These are phyloP conservation scores for Myxozyma mucilagina DNA, from an alignment of 805 yeast genomes.

Conservation along the genomic window DNA sequence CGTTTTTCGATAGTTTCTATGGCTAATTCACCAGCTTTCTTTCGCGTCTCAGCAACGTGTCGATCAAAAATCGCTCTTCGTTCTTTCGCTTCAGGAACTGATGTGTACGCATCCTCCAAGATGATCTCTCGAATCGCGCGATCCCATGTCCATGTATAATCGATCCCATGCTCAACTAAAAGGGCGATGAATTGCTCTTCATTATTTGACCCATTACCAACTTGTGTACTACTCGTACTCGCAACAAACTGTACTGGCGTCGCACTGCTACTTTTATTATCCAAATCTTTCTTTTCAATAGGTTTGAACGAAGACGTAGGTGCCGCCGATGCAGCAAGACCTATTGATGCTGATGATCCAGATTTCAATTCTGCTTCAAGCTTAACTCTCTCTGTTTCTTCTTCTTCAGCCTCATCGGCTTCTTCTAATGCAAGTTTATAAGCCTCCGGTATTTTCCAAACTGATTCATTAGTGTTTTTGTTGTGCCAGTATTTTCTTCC, in stretches of 20 bases:
- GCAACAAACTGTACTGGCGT: conserved; percentile 32
- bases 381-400: conserved; percentile 11
- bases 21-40: conserved; percentile 40
- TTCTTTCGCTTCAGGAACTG: conserved; percentile 57
- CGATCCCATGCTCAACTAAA: conserved; percentile 58
- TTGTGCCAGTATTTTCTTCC: conserved; percentile 73
- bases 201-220: not conserved
- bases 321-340: not conserved
- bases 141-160: conserved; percentile 73
- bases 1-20: conserved; percentile 57
- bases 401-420: conserved; percentile 26
- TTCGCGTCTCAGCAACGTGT: conserved; percentile 45
- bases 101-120: conserved; percentile 66
- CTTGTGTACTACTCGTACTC: not conserved
- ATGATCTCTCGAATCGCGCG: conserved; percentile 61
- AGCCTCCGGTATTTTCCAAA: conserved; percentile 76
- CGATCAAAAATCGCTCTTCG: conserved; percentile 66
- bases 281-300: not conserved
- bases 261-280: conserved; percentile 12
- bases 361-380: conserved; percentile 12
- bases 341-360: not conserved
- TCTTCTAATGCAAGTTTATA: conserved; percentile 39
- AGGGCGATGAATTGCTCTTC: conserved; percentile 49
- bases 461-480: conserved; percentile 60
- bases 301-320: not conserved